Base-by-base conservation (phyloP, 441 rosid species). In the Pelargonium fulgidum region DNA sequence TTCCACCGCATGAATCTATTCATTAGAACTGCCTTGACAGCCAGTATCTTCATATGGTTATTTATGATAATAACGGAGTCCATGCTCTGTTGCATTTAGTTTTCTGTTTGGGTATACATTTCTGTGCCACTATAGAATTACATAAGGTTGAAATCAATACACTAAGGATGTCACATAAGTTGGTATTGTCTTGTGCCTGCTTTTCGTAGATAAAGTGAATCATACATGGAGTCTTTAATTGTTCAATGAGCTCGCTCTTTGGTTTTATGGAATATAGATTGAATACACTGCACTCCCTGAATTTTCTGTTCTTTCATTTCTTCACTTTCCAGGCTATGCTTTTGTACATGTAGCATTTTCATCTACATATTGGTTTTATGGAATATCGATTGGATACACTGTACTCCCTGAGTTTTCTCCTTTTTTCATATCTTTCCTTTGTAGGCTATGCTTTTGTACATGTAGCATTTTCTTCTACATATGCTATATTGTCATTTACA, bases 391-490 rank as follows among this genome's bases (percentile, higher is more conserved):
- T 24, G 64, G 26, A 22, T 59, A 10, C 39, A 61, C 12, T n/a
- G 17, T 62, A 29, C 42, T 9, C 42, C 13, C 42, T 61, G 65
- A 62, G 3, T 62, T 10, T 47, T 12, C 44, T 11, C 17, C 1
- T 48, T 13, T 36, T 41, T 68, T 54, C 2, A 20, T 10, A 65
- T 62, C 14, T 47, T 70, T 4, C 62, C 64, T 68, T 74, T 52
- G 19, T 24, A 11, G 16, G 52, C 2, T 16, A 39, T 36, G 41
- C 56, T 7, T 1, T 4, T 22, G 26, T 10, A 4, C n/a, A 17
- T 68, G 58, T 44, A 70, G 68, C 16, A 19, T 74, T 71, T 65
- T 69, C 59, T 58, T 52, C 65, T 62, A 16, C 48, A 69, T 70
- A 52, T 41, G 67, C 54, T 72, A 45, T 70, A 45, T 67, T 62